Evolutionary conservation across 2,329 filamentous ascomycete species (phyloP).

Genomic region (Fusarium sp.): DNA sequence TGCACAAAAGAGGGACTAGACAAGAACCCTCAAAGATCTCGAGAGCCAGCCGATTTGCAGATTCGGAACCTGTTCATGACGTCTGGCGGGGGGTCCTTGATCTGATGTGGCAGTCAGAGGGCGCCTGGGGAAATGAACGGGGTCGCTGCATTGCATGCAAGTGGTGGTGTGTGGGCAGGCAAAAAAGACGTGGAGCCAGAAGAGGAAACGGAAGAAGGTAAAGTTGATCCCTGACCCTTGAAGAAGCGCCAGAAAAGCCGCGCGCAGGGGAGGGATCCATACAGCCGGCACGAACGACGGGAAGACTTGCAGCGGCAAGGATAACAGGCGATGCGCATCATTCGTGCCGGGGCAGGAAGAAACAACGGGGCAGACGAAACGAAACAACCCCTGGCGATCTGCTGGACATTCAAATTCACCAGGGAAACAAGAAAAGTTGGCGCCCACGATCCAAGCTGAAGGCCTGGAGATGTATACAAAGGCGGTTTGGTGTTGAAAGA

Average conservation of each 20-base stretch:
- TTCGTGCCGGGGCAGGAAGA: slow-evolving; percentile 24
- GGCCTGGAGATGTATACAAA: not conserved
- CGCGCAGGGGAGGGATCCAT: not conserved
- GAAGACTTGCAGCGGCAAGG: slow-evolving; percentile 29
- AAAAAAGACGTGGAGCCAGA: not conserved
- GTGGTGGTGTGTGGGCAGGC: slow-evolving; percentile 23
- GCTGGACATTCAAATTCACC: not conserved
- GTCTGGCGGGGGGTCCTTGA: not conserved
- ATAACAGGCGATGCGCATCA: slow-evolving; percentile 38
- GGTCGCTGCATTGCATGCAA: slow-evolving; percentile 47
- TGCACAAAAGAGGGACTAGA: not conserved
- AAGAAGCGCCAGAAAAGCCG: slow-evolving; percentile 25
- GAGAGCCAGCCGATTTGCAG: slow-evolving; percentile 49
- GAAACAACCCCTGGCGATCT: slow-evolving; percentile 4
- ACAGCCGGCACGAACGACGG: slow-evolving; percentile 27
- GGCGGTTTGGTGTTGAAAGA: slow-evolving; percentile 39
- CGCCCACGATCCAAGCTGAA: slow-evolving; percentile 4
- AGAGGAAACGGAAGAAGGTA: not conserved
- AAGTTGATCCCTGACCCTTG: not conserved
- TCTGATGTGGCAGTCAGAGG: slow-evolving; percentile 24
- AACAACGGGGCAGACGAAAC: slow-evolving; percentile 18
- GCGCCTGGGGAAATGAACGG: slow-evolving; percentile 49
- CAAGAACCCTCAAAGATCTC: slow-evolving; percentile 19
- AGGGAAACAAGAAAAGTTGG: not conserved
- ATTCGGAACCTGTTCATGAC: slow-evolving; percentile 32